A percentile compares a stretch with the other conserved stretches of the same genome.
These are phyloP conservation scores for Fragaria ananassa DNA, from an alignment of 306 rosid genomes.

Conservation along the genomic window DNA sequence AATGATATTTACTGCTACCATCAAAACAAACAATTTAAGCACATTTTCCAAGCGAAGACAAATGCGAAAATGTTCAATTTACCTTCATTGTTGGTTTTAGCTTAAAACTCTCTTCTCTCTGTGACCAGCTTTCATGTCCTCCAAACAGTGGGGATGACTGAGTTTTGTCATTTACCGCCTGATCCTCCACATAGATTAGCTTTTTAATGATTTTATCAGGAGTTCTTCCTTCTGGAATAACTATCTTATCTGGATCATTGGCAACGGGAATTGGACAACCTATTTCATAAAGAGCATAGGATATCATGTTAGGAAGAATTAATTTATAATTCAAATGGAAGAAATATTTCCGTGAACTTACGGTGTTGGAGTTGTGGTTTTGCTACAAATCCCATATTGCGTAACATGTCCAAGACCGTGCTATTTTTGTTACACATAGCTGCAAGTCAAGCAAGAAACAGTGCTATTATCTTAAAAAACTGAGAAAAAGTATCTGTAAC, in stretches of 20 bases:
- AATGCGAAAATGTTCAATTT: conserved; percentile 18
- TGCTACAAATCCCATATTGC: conserved; percentile 59
- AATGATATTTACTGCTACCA: background rate
- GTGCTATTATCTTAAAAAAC: background rate
- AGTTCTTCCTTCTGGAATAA: conserved; percentile 69
- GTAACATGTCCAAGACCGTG: conserved; percentile 67
- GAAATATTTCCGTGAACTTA: conserved; percentile 39
- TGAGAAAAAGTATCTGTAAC: background rate
- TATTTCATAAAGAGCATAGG: conserved; percentile 33
- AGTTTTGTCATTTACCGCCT: conserved; percentile 32
- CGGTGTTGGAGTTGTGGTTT: conserved; percentile 72
- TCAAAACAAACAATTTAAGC: background rate
- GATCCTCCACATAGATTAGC: conserved; percentile 54
- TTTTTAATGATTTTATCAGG: conserved; percentile 55
- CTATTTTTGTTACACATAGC: conserved; percentile 91
- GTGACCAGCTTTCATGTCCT: conserved; percentile 77
- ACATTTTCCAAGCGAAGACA: conserved; percentile 7
- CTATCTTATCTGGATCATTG: conserved; percentile 59
- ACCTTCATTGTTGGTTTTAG: conserved; percentile 81
- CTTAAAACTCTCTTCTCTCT: conserved; percentile 79
- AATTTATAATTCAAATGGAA: conserved; percentile 18
- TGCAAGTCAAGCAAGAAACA: conserved; percentile 46
- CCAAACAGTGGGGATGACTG: conserved; percentile 73
- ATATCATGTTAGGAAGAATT: conserved; percentile 12
- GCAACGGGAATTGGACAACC: conserved; percentile 84